A percentile compares a stretch with the other conserved stretches of the same genome.
phyloP scores from a whole-genome alignment of 768 basidiomycete species.

The Russula sp. region DNA sequence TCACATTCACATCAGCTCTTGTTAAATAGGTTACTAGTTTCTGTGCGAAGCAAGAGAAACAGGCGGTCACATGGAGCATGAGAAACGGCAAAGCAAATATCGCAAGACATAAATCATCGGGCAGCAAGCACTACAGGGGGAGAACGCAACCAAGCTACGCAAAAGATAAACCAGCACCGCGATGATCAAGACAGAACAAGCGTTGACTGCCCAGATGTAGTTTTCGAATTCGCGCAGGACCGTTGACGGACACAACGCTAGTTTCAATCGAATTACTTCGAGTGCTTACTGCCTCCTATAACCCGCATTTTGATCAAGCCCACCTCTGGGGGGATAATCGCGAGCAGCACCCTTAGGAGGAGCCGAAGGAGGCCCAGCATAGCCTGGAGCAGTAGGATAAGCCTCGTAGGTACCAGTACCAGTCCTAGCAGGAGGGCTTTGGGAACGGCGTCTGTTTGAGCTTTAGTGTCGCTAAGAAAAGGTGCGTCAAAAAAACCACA shows the following conservation, averaged over 20 bases:
- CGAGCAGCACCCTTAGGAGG: conserved; percentile 22
- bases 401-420: conserved; percentile 22
- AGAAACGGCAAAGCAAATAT: conserved; percentile 22
- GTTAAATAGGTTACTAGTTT: conserved; percentile 19
- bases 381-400: conserved; percentile 19
- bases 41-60: conserved; percentile 19
- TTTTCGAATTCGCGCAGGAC: conserved; percentile 7
- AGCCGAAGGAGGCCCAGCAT: conserved; percentile 20
- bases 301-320: conserved; percentile 20
- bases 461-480: not conserved
- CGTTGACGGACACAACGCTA: conserved; percentile 5
- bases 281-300: conserved; percentile 20
- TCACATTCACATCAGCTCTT: conserved; percentile 17
- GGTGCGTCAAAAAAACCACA: not conserved
- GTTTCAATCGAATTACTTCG: conserved; percentile 3
- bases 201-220: conserved; percentile 19
- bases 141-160: conserved; percentile 22
- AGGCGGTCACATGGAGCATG: conserved; percentile 20
- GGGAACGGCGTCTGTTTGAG: conserved; percentile 21
- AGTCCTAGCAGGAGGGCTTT: conserved; percentile 23
- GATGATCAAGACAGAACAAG: conserved; percentile 20
- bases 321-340: conserved; percentile 22
- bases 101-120: conserved; percentile 21
- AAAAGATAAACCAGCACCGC: conserved; percentile 20
- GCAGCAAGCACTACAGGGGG: conserved; percentile 20